A percentile compares a stretch with the other conserved stretches of the same genome.
Evolutionary conservation across 2,329 filamentous ascomycete species (phyloP).

Genomic region (Cladophialophora psammophila): DNA sequence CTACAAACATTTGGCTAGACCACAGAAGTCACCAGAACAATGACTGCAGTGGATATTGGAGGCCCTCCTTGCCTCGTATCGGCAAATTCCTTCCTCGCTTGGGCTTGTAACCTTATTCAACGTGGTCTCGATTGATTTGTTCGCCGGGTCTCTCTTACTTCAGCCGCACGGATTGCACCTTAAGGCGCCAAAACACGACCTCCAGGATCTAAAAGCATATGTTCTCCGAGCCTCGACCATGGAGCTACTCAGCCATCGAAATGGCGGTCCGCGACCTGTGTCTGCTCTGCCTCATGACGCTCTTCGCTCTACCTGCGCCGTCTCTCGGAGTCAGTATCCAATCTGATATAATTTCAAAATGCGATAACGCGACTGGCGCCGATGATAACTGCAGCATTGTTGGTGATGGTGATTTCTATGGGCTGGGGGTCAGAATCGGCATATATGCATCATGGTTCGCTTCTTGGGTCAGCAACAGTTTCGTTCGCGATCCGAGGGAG

Average conservation of each 20-base stretch:
- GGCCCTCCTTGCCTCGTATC: neutral
- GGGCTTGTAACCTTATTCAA: neutral
- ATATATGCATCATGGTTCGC: conserved; percentile 38
- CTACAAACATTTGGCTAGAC: no score
- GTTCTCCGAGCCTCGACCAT: neutral
- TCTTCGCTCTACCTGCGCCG: neutral
- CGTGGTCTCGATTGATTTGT: neutral
- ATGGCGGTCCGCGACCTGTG: neutral
- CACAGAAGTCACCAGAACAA: no score
- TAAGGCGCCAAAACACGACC: neutral
- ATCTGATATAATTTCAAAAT: conserved; percentile 6
- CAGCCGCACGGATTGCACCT: neutral
- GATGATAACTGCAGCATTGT: conserved; percentile 5
- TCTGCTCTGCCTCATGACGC: neutral
- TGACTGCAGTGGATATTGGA: no score
- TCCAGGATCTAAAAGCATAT: neutral
- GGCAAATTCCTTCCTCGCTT: neutral
- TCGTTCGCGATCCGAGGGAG: conserved; percentile 15
- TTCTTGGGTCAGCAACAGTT: conserved; percentile 32
- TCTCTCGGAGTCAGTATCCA: conserved; percentile 4
- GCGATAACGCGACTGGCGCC: neutral
- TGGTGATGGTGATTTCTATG: conserved; percentile 34
- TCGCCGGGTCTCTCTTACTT: neutral
- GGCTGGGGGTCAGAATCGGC: conserved; percentile 36
- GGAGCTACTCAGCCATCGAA: neutral